Evolutionary conservation across 2,329 filamentous ascomycete species (phyloP), one percentile per base, ranked within the genome.

Genomic region (Calcarisporium arbuscula): DNA sequence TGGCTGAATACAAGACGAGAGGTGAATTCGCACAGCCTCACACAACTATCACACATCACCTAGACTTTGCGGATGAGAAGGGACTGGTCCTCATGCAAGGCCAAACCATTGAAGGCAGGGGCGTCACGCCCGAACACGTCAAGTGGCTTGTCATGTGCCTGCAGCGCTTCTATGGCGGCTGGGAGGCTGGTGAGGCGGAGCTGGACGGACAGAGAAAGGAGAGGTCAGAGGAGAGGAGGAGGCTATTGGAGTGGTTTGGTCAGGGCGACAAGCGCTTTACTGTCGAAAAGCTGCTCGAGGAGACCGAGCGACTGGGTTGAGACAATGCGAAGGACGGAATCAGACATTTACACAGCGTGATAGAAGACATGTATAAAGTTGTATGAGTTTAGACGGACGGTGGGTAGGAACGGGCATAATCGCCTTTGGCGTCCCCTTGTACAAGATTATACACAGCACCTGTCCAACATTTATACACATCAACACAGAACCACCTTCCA

Each of bases 1-100:
- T 98, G 20, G 90, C 86, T 12, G 87, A 95, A 57, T 98, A 84
- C 67, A 95, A 96, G 69, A 65, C 86, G 38, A 74, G 90, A 33
- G 89, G 89, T 33, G 85, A 95, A 59, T 98, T 80, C 54, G 87
- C 87, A 28, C 78, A 83, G 59, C 89, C 92, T 30, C 92, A 98
- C 55, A 98, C 92, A 0, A 95, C 87, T 4, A 69, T 96, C 36
- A 95, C 90, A 26, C 88, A 96, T 60, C 86, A 98, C 61, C 65
- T 82, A 12, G 92, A 98, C 58, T 64, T 95, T 3, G 76, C 76
- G 0, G 68, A 73, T 39, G 74, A 78, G 8, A 85, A 87, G 50
- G 85, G 80, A 5, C 53, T 96, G 18, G 88, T 95, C 11, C 66
- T 98, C 43, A 82, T 95, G 68, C 84, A 92, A 54, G 92, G 92